Percentiles rank a stretch among this genome's conserved stretches.
Evolutionary conservation across 1,284 basidiomycete species (phyloP).

Genomic region (Porodaedalea pini): DNA sequence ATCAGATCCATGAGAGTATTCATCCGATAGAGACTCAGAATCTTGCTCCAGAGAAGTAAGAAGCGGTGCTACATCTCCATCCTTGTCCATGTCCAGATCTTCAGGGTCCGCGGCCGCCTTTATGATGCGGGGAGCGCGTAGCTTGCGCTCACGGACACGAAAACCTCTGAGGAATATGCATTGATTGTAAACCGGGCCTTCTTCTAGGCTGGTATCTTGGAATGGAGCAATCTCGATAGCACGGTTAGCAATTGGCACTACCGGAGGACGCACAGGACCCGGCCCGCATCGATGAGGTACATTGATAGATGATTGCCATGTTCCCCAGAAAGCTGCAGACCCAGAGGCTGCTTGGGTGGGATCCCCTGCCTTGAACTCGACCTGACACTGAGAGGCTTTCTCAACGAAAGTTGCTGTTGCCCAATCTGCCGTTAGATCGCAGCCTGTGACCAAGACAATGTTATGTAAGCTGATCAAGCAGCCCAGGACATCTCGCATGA

Average conservation of each 20-base stretch:
- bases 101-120: constrained; percentile 2
- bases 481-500: not conserved
- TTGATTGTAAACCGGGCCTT: not conserved
- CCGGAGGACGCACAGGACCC: not conserved
- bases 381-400: not conserved
- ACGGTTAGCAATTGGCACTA: too few species aligned
- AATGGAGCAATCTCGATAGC: not conserved
- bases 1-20: too few species aligned
- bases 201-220: too few species aligned
- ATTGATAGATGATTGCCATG: not conserved
- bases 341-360: not conserved
- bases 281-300: constrained; percentile 8
- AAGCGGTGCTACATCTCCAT: too few species aligned
- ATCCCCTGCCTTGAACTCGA: not conserved
- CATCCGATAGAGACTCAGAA: too few species aligned
- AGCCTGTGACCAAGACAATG: constrained; percentile 3
- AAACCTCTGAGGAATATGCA: constrained; percentile 6
- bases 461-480: not conserved
- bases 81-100: not conserved
- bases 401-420: constrained; percentile 2
- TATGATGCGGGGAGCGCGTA: not conserved
- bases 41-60: too few species aligned
- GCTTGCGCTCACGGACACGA: not conserved
- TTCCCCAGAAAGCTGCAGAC: not conserved
- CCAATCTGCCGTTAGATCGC: constrained; percentile 3